Base-by-base conservation (phyloP, 306 rosid genomes). In the Prunus dulcis region DNA sequence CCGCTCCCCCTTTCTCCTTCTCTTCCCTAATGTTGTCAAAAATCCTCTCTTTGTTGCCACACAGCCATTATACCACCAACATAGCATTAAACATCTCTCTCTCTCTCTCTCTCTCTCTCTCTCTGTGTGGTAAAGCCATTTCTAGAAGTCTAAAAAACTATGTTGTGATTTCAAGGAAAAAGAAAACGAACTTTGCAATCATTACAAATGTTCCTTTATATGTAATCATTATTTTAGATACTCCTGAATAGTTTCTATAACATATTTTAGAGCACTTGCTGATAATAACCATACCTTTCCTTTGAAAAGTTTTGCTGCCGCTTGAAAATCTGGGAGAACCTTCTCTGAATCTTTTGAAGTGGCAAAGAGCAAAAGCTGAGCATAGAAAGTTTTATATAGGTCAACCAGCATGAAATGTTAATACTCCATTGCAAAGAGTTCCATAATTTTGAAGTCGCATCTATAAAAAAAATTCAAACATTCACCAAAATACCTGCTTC, bases 251-350 rank as follows among this genome's bases (percentile, higher is more conserved):
- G 32, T 52, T 52, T 71, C 19, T 71, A 13, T 7, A 2, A 56
- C 49, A 62, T 53, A 23, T 20, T 32, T 60, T 34, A 74, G 68
- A 43, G 74, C 64, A 13, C 1, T 38, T 50, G 8, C 27, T 27
- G 50, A 55, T 50, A 64, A 63, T 30, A 86, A 76, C 62, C 49
- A 46, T 88, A 96, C 99, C 98, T 91, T 93, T 83, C 98, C 98
- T 85, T 93, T 96, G 88, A 92, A 96, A 73, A 66, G 64, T 71
- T 93, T 93, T 13, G 99, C 89, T 15, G 93, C 93, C 80, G 89
- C 97, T 58, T 84, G 83, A 84, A 91, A 96, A 68, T 76, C 41
- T n/a, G 98, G 91, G 70, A 92, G 27, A 72, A 87, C 75, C 79
- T 86, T 89, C 86, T 82, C 86, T 14, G 99, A 79, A 56, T 96